Conservation (phyloP, 352 stramenopile genomes). For the Discostella stelligera region DNA sequence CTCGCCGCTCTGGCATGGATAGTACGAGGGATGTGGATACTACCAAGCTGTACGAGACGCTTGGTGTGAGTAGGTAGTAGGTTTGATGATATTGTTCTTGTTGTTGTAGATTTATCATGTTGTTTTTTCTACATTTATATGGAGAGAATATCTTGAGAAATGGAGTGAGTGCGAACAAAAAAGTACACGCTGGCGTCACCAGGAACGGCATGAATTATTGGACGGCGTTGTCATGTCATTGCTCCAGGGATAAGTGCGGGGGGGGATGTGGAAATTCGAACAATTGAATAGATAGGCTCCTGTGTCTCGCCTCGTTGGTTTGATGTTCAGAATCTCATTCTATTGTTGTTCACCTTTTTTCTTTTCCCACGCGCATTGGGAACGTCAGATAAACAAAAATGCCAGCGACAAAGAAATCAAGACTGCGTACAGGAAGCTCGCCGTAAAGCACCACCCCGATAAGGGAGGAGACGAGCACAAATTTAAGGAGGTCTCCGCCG, state of each 20-base stretch:
- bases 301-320: no score
- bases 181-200: no score
- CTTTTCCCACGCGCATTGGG: no score
- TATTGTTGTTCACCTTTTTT: no score
- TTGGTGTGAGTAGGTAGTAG: conserved; percentile 40
- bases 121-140: not conserved
- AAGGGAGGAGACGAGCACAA: conserved; percentile 97
- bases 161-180: no score
- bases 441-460: conserved; percentile 93
- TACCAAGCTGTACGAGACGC: conserved; percentile 80
- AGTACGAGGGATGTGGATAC: conserved; percentile 58
- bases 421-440: conserved; percentile 85
- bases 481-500: conserved; percentile 81
- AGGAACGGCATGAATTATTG: no score
- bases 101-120: not conserved
- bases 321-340: no score
- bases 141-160: no score
- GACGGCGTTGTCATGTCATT: no score
- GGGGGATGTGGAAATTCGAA: no score
- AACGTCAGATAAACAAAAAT: conserved; percentile 64
- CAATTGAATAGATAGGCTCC: no score
- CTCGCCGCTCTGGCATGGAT: not conserved
- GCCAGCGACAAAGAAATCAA: conserved; percentile 84
- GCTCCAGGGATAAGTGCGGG: no score
- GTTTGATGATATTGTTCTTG: not conserved